Evolutionary conservation across 495 filamentous ascomycete species (phyloP).

Genomic region (Hypoxylon perforatum): DNA sequence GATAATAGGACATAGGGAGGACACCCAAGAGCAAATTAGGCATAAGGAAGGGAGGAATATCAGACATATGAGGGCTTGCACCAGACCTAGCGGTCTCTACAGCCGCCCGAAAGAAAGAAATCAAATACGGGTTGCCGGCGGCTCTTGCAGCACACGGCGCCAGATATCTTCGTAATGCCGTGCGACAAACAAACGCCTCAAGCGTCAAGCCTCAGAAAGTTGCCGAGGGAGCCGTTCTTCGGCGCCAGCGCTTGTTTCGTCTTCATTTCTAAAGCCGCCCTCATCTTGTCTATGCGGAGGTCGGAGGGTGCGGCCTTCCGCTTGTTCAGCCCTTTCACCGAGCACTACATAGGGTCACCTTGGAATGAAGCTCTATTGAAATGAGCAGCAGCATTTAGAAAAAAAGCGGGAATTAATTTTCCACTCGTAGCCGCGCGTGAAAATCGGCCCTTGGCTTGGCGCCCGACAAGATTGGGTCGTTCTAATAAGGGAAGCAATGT

Average conservation of each 20-base stretch:
- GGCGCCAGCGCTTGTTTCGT: constrained; percentile 22
- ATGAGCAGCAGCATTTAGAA: constrained; percentile 19
- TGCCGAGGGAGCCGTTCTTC: constrained; percentile 17
- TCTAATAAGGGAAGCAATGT: neutral
- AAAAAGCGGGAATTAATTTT: constrained; percentile 15
- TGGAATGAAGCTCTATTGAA: constrained; percentile 8
- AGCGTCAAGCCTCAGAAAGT: constrained; percentile 10
- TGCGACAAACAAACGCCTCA: constrained; percentile 28
- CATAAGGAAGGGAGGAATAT: constrained; percentile 32
- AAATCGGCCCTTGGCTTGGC: neutral
- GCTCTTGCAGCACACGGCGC: constrained; percentile 9
- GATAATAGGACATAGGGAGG: too few relatives aligned
- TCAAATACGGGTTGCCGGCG: constrained; percentile 4
- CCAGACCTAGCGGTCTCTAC: constrained; percentile 14
- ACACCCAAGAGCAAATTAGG: neutral
- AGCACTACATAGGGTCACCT: constrained; percentile 26
- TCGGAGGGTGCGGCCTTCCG: constrained; percentile 4
- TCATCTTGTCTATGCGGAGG: constrained; percentile 8
- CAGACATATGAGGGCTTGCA: constrained; percentile 32
- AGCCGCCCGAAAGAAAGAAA: constrained; percentile 16
- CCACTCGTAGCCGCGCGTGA: constrained; percentile 17
- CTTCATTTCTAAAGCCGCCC: constrained; percentile 9
- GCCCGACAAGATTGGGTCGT: too few relatives aligned
- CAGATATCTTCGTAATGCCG: constrained; percentile 13
- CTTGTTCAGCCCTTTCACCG: constrained; percentile 4